Percentiles rank a stretch among this genome's conserved stretches.
Evolutionary conservation across 805 yeast genomes (phyloP).

Genomic region (Blastobotrys americana): DNA sequence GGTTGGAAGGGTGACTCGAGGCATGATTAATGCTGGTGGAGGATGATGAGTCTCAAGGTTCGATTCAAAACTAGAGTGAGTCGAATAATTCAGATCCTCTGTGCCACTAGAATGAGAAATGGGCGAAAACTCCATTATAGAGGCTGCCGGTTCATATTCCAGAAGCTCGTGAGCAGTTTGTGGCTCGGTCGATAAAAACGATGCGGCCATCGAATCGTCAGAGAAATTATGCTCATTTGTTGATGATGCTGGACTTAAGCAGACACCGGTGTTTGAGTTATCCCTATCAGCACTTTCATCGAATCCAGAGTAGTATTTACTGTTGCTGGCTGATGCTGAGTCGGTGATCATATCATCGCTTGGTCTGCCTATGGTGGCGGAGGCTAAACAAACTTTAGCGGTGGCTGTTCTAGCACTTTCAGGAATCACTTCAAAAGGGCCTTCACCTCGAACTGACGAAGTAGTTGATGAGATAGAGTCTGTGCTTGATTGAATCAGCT

Average conservation of each 20-base stretch:
- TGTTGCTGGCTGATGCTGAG: too few relatives aligned
- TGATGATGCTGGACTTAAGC: too few relatives aligned
- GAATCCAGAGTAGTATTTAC: too few relatives aligned
- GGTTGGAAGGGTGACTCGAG: constrained; percentile 19
- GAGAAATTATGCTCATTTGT: not conserved
- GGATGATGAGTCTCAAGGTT: not conserved
- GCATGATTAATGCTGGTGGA: constrained; percentile 17
- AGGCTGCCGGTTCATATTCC: not conserved
- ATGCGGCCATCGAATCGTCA: not conserved
- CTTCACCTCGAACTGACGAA: not conserved
- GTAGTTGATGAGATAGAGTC: not conserved
- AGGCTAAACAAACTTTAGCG: not conserved
- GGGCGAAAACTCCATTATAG: not conserved
- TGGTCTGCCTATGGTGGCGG: too few relatives aligned
- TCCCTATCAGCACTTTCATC: not conserved
- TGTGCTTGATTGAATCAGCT: too few relatives aligned
- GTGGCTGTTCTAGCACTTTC: not conserved
- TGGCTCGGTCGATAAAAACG: not conserved
- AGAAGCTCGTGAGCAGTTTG: not conserved
- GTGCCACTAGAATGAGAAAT: not conserved
- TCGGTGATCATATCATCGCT: too few relatives aligned
- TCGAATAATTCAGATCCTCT: not conserved
- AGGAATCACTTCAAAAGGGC: constrained; percentile 4
- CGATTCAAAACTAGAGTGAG: not conserved
- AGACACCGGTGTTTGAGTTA: not conserved